Evolutionary conservation across 257 asterid species (phyloP), one percentile per base, ranked within the genome.

Genomic region (Nicotiana sylvestris): DNA sequence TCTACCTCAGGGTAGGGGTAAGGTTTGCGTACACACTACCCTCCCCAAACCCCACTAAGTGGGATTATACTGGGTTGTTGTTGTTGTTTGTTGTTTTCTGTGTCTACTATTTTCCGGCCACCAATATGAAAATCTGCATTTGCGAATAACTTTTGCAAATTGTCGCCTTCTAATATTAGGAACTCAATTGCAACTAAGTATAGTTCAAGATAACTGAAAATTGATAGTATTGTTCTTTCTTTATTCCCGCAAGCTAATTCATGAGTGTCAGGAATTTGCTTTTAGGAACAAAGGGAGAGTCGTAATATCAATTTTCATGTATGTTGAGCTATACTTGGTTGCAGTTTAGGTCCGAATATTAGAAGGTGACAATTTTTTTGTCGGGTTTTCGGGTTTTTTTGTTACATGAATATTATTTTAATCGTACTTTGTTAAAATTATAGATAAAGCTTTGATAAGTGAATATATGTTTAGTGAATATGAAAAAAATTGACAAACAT

Each of bases 151-250:
- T 90, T 91, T n/a, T 90, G 91, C 78, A 91, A 55, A 43, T 87
- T 88, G 72, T 89, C 92, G 1, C 93, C 95, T 89, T 90, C 92
- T 67, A 90, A 27, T 35, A 90, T 91, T 4, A 91, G 91, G 82
- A 90, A 88, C 57, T 90, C 93, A 4, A 90, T 88, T 0, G 94
- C 91, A n/a, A 89, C 85, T 37, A 90, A 78, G 81, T 88, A 92
- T 0, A 90, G 83, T 11, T 90, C 96, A 58, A 92, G 89, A 29
- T 87, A 88, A 84, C 87, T 49, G 62, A 89, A 86, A 8, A 81
- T 66, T 1, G 94, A 87, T 4, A 88, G 69, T 0, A 85, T 7
- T 3, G 32, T 30, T 83, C 89, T 89, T 3, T 92, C 93, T 35
- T 81, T 90, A 2, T 49, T 84, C 15, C 93, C 93, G 51, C 85